phyloP scores from a whole-genome alignment of 1,139 yeast species.

The Scheffersomyces segobiensis region DNA sequence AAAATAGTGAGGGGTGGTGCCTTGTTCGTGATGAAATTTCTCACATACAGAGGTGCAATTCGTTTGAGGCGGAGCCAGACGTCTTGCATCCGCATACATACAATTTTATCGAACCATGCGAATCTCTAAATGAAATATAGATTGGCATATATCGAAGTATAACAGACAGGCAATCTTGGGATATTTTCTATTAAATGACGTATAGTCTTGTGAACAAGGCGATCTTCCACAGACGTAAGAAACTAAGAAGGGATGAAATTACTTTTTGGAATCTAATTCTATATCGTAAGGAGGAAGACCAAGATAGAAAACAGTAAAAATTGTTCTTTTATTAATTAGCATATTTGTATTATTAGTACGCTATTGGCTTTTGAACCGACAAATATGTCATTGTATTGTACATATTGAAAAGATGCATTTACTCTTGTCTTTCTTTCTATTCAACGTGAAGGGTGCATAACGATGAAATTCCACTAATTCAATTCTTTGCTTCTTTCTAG shows the following conservation, averaged over 20 bases:
- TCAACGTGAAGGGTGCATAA: not conserved
- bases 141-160: not conserved
- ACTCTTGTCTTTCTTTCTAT: not conserved
- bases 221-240: not conserved
- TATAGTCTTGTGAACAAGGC: not conserved
- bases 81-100: not conserved
- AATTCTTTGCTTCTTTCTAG: too few relatives aligned
- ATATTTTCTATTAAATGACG: not conserved
- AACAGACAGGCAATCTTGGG: not conserved
- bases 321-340: too few relatives aligned
- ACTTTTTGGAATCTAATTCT: not conserved
- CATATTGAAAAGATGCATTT: not conserved
- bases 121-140: not conserved
- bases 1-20: not conserved
- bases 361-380: too few relatives aligned
- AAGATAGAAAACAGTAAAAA: not conserved
- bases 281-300: not conserved
- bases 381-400: too few relatives aligned
- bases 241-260: not conserved
- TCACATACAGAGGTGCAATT: not conserved
- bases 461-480: not conserved
- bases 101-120: not conserved
- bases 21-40: not conserved
- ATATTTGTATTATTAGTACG: too few relatives aligned
- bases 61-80: not conserved